Conservation (phyloP, 1,284 basidiomycete species). For the Apiotrichum brassicae region DNA sequence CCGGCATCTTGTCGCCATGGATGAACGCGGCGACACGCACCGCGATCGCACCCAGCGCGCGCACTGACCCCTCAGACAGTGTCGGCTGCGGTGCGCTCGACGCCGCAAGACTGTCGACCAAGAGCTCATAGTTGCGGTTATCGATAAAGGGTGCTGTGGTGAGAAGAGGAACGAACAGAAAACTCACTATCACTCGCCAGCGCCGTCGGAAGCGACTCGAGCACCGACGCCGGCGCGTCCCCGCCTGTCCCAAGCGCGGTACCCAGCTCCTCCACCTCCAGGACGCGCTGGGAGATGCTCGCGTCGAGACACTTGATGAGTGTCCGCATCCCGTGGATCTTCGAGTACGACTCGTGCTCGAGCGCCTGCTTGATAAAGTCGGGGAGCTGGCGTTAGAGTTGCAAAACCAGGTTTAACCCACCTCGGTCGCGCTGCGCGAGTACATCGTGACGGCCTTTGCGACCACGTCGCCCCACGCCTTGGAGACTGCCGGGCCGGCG, state of each 20-base stretch:
- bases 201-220: not conserved
- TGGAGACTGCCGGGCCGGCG: slow-evolving; percentile 4
- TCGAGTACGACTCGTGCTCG: slow-evolving; percentile 32
- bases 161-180: too few relatives aligned
- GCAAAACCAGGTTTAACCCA: slow-evolving; percentile 10
- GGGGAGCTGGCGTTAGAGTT: slow-evolving; percentile 21
- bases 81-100: not conserved
- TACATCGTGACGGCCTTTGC: slow-evolving; percentile 30
- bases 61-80: slow-evolving; percentile 1
- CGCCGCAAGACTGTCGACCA: not conserved
- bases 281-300: slow-evolving; percentile 18
- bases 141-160: slow-evolving; percentile 7
- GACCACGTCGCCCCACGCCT: slow-evolving; percentile 17
- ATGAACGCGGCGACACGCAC: slow-evolving; percentile 5
- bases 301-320: slow-evolving; percentile 17
- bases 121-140: slow-evolving; percentile 15
- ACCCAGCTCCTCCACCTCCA: slow-evolving; percentile 24
- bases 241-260: slow-evolving; percentile 9
- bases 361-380: slow-evolving; percentile 37
- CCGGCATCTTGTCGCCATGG: not conserved
- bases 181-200: slow-evolving; percentile 1
- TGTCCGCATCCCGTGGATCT: slow-evolving; percentile 26
- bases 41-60: slow-evolving; percentile 1
- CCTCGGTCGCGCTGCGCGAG: slow-evolving; percentile 22
- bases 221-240: not conserved